A percentile compares a stretch with the other conserved stretches of the same genome.
phyloP scores from a whole-genome alignment of 495 filamentous ascomycete species.

The Penicillium alfredii region DNA sequence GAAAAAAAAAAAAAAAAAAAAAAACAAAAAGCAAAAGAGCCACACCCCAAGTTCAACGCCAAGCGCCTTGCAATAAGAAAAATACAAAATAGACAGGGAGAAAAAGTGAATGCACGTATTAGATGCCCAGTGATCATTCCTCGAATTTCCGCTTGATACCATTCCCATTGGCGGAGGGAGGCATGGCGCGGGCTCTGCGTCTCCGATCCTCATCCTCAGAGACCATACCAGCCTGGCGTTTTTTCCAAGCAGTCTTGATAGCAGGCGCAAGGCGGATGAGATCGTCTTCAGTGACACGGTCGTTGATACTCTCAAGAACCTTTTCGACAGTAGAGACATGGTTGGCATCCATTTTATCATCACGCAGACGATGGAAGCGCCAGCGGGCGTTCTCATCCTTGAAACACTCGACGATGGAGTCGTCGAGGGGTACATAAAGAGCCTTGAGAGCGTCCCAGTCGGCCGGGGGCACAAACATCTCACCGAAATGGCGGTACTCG shows the following conservation, averaged over 20 bases:
- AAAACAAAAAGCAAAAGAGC: too few relatives aligned
- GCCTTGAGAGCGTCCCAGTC: conserved; percentile 83
- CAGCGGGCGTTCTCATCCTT: conserved; percentile 67
- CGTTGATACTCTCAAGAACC: conserved; percentile 77
- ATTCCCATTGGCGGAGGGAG: conserved; percentile 28
- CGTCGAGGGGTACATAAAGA: conserved; percentile 64
- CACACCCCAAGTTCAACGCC: too few relatives aligned
- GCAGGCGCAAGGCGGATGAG: conserved; percentile 55
- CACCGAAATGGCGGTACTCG: conserved; percentile 56
- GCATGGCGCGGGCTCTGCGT: conserved; percentile 17
- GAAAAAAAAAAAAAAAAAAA: conserved; percentile 2
- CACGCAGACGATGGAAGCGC: conserved; percentile 80
- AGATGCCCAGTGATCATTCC: conserved; percentile 31
- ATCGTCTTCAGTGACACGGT: conserved; percentile 62
- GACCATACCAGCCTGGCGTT: conserved; percentile 31
- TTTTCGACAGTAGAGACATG: conserved; percentile 73
- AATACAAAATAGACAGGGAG: conserved; percentile 9
- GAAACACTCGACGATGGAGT: conserved; percentile 81
- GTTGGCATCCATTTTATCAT: conserved; percentile 89
- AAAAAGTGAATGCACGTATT: conserved; percentile 5
- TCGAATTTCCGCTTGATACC: conserved; percentile 46
- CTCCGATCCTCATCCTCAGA: conserved; percentile 24
- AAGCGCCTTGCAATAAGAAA: conserved; percentile 13
- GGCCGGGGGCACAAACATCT: conserved; percentile 60
- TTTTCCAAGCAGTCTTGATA: conserved; percentile 73